phyloP scores from a whole-genome alignment of 139 green algal species.

The Pseudopediastrum boryanum region DNA sequence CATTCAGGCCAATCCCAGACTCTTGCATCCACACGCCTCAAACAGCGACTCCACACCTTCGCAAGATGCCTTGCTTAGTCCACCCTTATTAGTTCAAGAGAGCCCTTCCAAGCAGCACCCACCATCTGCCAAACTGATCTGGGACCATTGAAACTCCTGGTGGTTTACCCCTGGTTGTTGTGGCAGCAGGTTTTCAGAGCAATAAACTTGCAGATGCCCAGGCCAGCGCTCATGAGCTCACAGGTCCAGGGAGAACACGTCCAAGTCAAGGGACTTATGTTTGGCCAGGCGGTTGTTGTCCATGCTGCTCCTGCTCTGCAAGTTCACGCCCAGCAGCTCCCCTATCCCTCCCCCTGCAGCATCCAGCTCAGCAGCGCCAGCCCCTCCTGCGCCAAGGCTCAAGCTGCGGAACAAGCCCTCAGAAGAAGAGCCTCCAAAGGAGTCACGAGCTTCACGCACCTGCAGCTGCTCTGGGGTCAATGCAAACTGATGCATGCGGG shows the following conservation, averaged over 20 bases:
- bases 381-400: background rate
- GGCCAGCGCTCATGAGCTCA: too few species aligned
- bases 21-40: too few species aligned
- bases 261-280: background rate
- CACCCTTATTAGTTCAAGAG: too few species aligned
- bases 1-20: too few species aligned
- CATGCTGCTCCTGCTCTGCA: slow-evolving; percentile 5
- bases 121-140: too few species aligned
- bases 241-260: slow-evolving; percentile 35
- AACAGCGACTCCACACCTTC: too few species aligned
- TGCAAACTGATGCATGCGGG: slow-evolving; percentile 70
- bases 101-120: too few species aligned
- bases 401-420: background rate
- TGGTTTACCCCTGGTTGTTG: too few species aligned
- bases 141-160: too few species aligned
- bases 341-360: background rate
- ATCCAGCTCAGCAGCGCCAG: slow-evolving; percentile 4
- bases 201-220: too few species aligned
- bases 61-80: too few species aligned
- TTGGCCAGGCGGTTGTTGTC: slow-evolving; percentile 4
- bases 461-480: slow-evolving; percentile 70
- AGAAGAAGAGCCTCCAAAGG: background rate
- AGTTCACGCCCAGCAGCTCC: background rate
- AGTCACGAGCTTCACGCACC: slow-evolving; percentile 27
- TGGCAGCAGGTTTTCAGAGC: too few species aligned